Conservation (phyloP, 1,139 yeast species). For the Zygoascus hellenicus region DNA sequence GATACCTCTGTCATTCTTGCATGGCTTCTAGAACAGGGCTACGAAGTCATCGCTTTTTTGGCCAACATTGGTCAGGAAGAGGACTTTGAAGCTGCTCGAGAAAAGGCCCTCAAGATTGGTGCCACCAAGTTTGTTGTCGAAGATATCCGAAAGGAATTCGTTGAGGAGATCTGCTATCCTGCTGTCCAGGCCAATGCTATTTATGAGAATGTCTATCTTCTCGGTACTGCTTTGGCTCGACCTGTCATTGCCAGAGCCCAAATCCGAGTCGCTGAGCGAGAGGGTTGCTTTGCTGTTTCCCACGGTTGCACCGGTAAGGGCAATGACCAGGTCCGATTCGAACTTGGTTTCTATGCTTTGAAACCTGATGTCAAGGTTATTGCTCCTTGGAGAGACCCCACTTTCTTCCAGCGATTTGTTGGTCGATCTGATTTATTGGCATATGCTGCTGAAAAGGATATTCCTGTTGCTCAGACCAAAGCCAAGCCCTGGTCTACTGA, state of each 20-base stretch:
- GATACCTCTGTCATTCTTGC: conserved; percentile 97
- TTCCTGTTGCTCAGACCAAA: conserved; percentile 94
- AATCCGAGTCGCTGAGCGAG: conserved; percentile 91
- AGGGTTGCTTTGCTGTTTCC: conserved; percentile 96
- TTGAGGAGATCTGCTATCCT: conserved; percentile 87
- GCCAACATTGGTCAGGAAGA: conserved; percentile 99
- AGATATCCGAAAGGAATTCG: conserved; percentile 93
- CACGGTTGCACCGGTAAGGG: conserved; percentile 99
- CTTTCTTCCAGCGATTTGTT: conserved; percentile 88
- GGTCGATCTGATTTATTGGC: conserved; percentile 95
- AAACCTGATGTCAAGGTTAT: conserved; percentile 95
- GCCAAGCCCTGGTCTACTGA: conserved; percentile 99
- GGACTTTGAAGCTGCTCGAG: conserved; percentile 96
- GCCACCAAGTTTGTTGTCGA: conserved; percentile 92
- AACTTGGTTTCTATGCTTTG: conserved; percentile 91
- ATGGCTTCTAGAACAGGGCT: conserved; percentile 96
- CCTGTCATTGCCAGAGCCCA: conserved; percentile 99
- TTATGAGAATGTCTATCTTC: conserved; percentile 90
- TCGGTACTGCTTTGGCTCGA: conserved; percentile 97
- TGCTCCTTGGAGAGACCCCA: conserved; percentile 99
- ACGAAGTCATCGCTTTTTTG: conserved; percentile 95
- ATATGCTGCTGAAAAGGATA: conserved; percentile 84
- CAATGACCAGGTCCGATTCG: conserved; percentile 98
- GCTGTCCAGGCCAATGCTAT: conserved; percentile 97
- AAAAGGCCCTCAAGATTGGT: conserved; percentile 93